These are phyloP conservation scores for Xeromyces bisporus DNA, from an alignment of 495 filamentous ascomycete genomes.

Conservation along the genomic window DNA sequence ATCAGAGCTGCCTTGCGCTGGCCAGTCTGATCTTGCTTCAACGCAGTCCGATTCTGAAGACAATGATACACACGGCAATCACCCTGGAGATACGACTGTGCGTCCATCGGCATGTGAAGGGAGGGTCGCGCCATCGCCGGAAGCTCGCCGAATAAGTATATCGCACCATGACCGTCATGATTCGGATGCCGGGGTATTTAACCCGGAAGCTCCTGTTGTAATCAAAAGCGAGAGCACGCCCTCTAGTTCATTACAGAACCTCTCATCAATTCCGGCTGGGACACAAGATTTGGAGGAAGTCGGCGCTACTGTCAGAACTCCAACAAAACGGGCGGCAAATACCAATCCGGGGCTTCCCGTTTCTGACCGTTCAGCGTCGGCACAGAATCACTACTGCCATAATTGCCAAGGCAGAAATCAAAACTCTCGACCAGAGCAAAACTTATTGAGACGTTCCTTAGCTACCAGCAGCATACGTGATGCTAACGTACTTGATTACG, in stretches of 20 bases:
- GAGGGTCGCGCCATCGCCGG: constrained; percentile 8
- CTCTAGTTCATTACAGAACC: constrained; percentile 22
- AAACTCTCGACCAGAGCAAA: background rate
- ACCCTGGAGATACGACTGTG: constrained; percentile 25
- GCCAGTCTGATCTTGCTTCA: constrained; percentile 2
- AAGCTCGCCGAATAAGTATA: background rate
- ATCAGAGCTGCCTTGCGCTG: background rate
- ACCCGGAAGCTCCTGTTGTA: constrained; percentile 6
- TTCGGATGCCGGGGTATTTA: no score
- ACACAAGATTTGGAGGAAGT: constrained; percentile 66
- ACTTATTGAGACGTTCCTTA: background rate
- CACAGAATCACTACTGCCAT: no score
- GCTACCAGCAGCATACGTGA: constrained; percentile 10
- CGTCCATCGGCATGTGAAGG: no score
- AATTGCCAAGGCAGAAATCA: no score
- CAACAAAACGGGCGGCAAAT: constrained; percentile 34
- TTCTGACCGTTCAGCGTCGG: no score
- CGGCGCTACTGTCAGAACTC: constrained; percentile 43
- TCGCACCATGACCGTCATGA: background rate
- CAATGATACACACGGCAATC: constrained; percentile 23
- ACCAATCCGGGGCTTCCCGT: constrained; percentile 1
- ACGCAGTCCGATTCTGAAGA: constrained; percentile 4
- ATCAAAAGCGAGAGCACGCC: constrained; percentile 20
- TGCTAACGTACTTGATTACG: background rate
- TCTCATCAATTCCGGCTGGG: constrained; percentile 6